A percentile compares a stretch with the other conserved stretches of the same genome.
phyloP scores from a whole-genome alignment of 768 basidiomycete genomes.

The Pleurotus cornucopiae region DNA sequence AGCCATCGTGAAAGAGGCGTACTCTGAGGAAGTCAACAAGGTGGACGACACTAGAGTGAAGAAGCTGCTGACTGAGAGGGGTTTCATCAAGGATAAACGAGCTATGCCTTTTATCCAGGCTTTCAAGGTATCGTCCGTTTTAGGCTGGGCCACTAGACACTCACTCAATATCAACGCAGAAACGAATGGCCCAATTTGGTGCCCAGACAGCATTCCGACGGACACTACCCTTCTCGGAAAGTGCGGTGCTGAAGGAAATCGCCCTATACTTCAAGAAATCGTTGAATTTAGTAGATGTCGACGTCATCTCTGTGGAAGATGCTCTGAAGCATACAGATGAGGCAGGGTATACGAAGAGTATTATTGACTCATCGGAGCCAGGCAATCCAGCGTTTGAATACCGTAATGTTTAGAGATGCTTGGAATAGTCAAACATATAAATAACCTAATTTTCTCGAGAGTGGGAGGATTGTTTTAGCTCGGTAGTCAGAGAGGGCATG shows the following conservation, averaged over 20 bases:
- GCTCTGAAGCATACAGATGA: constrained; percentile 50
- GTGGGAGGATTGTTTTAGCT: too few relatives aligned
- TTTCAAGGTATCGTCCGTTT: constrained; percentile 68
- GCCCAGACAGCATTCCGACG: constrained; percentile 78
- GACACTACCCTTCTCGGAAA: constrained; percentile 79
- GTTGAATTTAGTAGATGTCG: constrained; percentile 64
- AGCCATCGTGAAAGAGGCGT: constrained; percentile 66
- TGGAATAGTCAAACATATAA: background rate
- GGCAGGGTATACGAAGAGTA: constrained; percentile 57
- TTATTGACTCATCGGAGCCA: constrained; percentile 86
- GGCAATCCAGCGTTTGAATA: constrained; percentile 86
- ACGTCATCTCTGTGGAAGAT: constrained; percentile 67
- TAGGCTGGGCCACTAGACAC: constrained; percentile 3
- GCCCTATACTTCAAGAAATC: constrained; percentile 80
- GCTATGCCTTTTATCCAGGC: constrained; percentile 92
- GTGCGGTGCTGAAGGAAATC: constrained; percentile 63
- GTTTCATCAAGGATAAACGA: constrained; percentile 92
- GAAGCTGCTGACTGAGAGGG: constrained; percentile 59
- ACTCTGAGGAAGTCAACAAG: constrained; percentile 47
- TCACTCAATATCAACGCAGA: constrained; percentile 39
- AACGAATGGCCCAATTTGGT: constrained; percentile 77
- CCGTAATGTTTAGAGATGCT: constrained; percentile 54
- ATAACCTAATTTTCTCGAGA: too few relatives aligned
- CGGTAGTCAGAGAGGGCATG: too few relatives aligned
- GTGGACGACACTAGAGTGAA: constrained; percentile 84